Base-by-base conservation (phyloP, 208 protist genomes). In the Trypanosoma avium region DNA sequence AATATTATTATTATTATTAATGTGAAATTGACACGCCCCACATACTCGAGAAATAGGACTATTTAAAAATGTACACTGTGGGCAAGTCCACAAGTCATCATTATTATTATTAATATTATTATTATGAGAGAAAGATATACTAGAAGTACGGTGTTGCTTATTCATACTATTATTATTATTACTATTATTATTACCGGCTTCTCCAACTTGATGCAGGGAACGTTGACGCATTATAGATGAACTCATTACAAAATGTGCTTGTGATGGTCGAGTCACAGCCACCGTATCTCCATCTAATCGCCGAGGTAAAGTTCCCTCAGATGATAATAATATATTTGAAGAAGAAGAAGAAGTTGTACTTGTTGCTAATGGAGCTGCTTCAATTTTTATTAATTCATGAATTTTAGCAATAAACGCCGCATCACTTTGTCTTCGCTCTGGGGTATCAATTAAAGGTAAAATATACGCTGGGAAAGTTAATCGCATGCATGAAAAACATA, bases 401-500 rank as follows among this genome's bases (percentile, higher is more conserved):
- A 90, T 86, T 21, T 74, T 71, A 26, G 78, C 67, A 47, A 86
- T 50, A 30, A 86, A 80, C 15, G 15, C 55, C 6, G 67, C 61
- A 43, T 85, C 78, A 30, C 60, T 79, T 17, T 77, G 35, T 15
- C 75, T 76, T 19, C 87, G 79, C 32, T 62, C 60, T 9, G 66
- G 66, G 1, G 68, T 81, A 64, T 88, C 61, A 50, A 94, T 77
- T 50, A 70, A 57, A 7, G 87, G 84, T 22, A 89, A 65, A 27
- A 89, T 61, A 13, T 81, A 58, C 19, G 61, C 59, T 7, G 77
- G 50, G 55, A 88, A 85, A 4, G 77, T 77, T 21, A 65, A 71
- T 13, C 82, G 87, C 61, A 89, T 82, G 65, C 87, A 94, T 8
- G 45, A 42, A 40, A 91, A 91, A 61, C 87, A 94, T 22, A 94